These are phyloP conservation scores for Hansenula sp. DNA, from an alignment of 1,139 yeast genomes.

Conservation along the genomic window DNA sequence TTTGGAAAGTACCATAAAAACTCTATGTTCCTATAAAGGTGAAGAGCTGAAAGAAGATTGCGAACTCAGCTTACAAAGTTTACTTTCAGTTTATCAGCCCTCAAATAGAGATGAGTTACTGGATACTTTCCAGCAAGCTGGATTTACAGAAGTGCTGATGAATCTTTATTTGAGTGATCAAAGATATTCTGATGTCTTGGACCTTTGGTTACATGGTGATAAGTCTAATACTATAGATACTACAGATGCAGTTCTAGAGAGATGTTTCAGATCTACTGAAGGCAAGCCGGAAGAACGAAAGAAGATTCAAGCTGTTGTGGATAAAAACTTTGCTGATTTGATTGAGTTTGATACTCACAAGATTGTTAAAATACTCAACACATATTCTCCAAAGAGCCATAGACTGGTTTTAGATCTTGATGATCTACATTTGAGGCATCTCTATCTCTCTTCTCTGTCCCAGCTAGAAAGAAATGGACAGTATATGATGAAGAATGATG, in stretches of 20 bases:
- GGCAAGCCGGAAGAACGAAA: slow-evolving; percentile 30
- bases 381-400: slow-evolving; percentile 38
- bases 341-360: slow-evolving; percentile 30
- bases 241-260: slow-evolving; percentile 32
- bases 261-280: slow-evolving; percentile 34
- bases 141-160: slow-evolving; percentile 57
- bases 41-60: slow-evolving; percentile 45
- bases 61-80: slow-evolving; percentile 69
- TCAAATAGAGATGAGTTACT: slow-evolving; percentile 44
- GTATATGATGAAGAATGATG: slow-evolving; percentile 8
- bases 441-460: slow-evolving; percentile 20
- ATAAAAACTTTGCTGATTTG: slow-evolving; percentile 35
- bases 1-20: slow-evolving; percentile 43
- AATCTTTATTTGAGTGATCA: slow-evolving; percentile 53
- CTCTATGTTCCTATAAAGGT: slow-evolving; percentile 44
- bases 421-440: slow-evolving; percentile 23
- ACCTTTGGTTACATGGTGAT: slow-evolving; percentile 30
- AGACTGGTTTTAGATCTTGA: slow-evolving; percentile 29
- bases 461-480: slow-evolving; percentile 17
- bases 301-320: slow-evolving; percentile 33
- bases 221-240: slow-evolving; percentile 20
- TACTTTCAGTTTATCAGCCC: slow-evolving; percentile 63
- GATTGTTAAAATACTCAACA: slow-evolving; percentile 36
- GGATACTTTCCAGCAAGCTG: slow-evolving; percentile 47
- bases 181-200: slow-evolving; percentile 46